phyloP scores from a whole-genome alignment of 1,139 yeast species.

The Yamadazyma conglobata region DNA sequence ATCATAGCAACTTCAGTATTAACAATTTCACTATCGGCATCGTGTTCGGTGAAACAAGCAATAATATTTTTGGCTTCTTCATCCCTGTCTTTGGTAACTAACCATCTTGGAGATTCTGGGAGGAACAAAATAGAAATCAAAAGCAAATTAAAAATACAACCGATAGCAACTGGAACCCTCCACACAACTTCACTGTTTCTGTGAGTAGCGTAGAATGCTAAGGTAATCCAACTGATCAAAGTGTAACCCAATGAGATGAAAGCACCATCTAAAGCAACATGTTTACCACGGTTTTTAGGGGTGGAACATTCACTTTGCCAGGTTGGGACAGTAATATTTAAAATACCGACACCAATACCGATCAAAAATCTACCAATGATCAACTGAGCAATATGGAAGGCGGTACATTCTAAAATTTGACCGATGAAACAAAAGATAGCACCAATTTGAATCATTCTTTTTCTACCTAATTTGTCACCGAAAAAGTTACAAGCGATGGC shows the following conservation, averaged over 20 bases:
- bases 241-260: conserved; percentile 25
- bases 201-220: conserved; percentile 30
- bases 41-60: conserved; percentile 8
- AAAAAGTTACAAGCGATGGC: conserved; percentile 18
- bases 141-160: conserved; percentile 29
- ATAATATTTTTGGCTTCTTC: conserved; percentile 39
- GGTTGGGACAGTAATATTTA: conserved; percentile 35
- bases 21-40: conserved; percentile 1
- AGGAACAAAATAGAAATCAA: conserved; percentile 20
- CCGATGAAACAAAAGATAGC: conserved; percentile 29
- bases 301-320: conserved; percentile 34
- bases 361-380: conserved; percentile 38
- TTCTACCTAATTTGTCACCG: conserved; percentile 33
- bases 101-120: conserved; percentile 52
- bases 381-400: conserved; percentile 27
- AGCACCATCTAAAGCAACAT: conserved; percentile 32
- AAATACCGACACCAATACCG: conserved; percentile 38
- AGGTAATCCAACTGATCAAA: conserved; percentile 29
- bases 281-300: conserved; percentile 29
- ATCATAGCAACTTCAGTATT: conserved; percentile 6
- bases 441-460: conserved; percentile 27
- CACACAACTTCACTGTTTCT: conserved; percentile 16
- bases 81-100: conserved; percentile 30
- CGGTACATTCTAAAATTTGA: conserved; percentile 28
- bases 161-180: conserved; percentile 47